A percentile compares a stretch with the other conserved stretches of the same genome.
Conservation (phyloP, 2,329 filamentous ascomycete species). For the Apiospora hydei region DNA sequence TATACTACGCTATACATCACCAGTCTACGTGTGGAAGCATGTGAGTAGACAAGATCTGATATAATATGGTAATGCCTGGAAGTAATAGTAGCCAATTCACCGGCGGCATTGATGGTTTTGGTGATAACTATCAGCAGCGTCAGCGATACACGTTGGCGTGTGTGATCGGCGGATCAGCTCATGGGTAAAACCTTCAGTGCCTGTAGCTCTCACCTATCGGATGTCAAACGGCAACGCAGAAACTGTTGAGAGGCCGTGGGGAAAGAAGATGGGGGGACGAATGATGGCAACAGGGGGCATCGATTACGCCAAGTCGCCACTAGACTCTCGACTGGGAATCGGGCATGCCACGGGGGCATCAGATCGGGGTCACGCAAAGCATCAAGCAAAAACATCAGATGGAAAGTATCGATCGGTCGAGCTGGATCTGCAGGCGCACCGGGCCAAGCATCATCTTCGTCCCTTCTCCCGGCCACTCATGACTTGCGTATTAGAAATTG, state of each 20-base stretch:
- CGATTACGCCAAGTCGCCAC: conserved; percentile 19
- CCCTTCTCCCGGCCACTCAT: not conserved
- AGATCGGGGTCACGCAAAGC: conserved; percentile 9
- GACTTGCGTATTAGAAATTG: conserved; percentile 8
- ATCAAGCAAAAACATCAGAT: conserved; percentile 6
- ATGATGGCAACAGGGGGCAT: not conserved
- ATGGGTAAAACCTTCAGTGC: not conserved
- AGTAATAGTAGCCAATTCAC: no score
- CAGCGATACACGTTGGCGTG: conserved; percentile 14
- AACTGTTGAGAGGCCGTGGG: not conserved
- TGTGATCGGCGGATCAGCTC: conserved; percentile 1
- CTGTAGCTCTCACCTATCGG: not conserved
- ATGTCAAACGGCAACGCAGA: not conserved
- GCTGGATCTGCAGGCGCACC: not conserved
- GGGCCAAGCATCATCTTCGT: not conserved
- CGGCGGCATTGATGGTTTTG: not conserved
- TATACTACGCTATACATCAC: not conserved
- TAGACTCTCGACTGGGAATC: not conserved
- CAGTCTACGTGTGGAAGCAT: not conserved
- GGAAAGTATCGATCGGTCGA: conserved; percentile 6
- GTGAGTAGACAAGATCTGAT: not conserved
- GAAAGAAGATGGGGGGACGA: not conserved
- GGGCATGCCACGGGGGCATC: not conserved
- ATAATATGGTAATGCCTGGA: not conserved
- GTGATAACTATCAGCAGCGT: not conserved